Evolutionary conservation across 805 yeast species (phyloP).

Genomic region (Candida multigemmis): DNA sequence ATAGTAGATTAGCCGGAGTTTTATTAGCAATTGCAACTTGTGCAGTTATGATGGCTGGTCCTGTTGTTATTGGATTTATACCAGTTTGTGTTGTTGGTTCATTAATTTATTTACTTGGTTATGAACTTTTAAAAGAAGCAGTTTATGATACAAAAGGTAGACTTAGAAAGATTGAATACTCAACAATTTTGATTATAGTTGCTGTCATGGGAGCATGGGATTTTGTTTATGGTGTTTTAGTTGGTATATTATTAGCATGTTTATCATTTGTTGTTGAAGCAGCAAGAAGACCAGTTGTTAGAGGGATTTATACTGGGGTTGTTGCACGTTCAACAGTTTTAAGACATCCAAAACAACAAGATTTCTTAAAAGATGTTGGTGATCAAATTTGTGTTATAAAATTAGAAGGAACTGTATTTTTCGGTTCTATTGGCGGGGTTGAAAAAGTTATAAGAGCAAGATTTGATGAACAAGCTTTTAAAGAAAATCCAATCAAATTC

Average conservation of each 20-base stretch:
- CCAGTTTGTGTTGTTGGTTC: conserved; percentile 97
- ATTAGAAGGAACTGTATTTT: conserved; percentile 81
- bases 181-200: conserved; percentile 80
- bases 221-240: conserved; percentile 86
- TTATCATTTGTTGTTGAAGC: conserved; percentile 93
- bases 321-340: conserved; percentile 88
- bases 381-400: conserved; percentile 84
- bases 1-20: conserved; percentile 81
- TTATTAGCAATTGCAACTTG: conserved; percentile 77
- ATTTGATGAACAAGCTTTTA: conserved; percentile 47
- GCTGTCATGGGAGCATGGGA: conserved; percentile 93
- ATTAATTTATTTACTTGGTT: conserved; percentile 80
- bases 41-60: conserved; percentile 78
- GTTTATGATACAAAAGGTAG: conserved; percentile 76
- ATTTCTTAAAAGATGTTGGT: conserved; percentile 77
- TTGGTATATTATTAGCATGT: conserved; percentile 87
- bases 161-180: conserved; percentile 67
- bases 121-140: conserved; percentile 83
- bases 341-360: conserved; percentile 83
- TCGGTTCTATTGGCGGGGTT: conserved; percentile 91
- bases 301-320: conserved; percentile 76
- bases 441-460: conserved; percentile 64
- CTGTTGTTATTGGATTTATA: conserved; percentile 84
- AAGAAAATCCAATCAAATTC: conserved; percentile 60
- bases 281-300: conserved; percentile 72